Conservation (phyloP, 495 filamentous ascomycete species). For the Cryomyces minteri region DNA sequence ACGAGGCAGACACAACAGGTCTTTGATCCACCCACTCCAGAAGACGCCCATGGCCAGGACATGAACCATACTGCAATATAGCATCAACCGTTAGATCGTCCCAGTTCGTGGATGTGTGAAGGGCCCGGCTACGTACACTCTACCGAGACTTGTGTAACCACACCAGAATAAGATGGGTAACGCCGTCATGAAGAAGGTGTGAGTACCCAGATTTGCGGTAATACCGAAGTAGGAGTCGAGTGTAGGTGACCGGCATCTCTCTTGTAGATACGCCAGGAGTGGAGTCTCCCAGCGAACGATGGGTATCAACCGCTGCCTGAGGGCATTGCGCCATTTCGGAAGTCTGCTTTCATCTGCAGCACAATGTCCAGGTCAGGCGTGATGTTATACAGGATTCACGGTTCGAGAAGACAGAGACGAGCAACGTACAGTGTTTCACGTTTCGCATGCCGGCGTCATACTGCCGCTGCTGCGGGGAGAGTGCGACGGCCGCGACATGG, state of each 20-base stretch:
- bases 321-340: conserved; percentile 72
- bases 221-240: conserved; percentile 93
- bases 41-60: conserved; percentile 81
- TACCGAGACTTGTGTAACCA: conserved; percentile 59
- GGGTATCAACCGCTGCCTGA: conserved; percentile 67
- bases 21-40: conserved; percentile 85
- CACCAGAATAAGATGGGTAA: conserved; percentile 93
- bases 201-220: conserved; percentile 91
- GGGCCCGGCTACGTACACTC: conserved; percentile 41
- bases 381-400: background rate
- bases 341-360: conserved; percentile 59
- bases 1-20: conserved; percentile 83
- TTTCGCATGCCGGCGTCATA: conserved; percentile 20
- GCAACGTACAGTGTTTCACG: conserved; percentile 18
- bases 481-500: too few species aligned
- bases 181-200: conserved; percentile 95
- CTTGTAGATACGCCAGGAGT: conserved; percentile 73
- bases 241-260: conserved; percentile 36
- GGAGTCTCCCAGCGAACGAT: conserved; percentile 90
- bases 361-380: background rate
- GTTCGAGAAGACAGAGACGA: background rate
- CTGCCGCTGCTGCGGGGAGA: background rate
- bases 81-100: background rate
- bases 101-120: background rate
- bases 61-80: conserved; percentile 50